phyloP scores from a whole-genome alignment of 768 basidiomycete species.

The Lyophyllum decastes region DNA sequence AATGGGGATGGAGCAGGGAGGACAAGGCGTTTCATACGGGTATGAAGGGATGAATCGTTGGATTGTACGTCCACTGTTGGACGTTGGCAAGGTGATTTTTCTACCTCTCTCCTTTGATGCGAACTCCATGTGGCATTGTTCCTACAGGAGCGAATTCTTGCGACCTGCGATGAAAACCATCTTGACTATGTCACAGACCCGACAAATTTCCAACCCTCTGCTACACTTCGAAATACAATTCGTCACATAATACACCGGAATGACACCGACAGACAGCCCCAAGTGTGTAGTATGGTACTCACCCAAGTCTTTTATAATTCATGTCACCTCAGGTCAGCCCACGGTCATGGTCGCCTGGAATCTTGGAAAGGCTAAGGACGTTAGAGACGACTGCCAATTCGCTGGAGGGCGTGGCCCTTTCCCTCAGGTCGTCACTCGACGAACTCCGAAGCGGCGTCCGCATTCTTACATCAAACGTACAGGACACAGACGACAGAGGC shows the following conservation, averaged over 20 bases:
- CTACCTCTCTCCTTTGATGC: not conserved
- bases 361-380: constrained; percentile 30
- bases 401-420: constrained; percentile 32
- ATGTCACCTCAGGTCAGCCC: constrained; percentile 7
- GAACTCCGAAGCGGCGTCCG: constrained; percentile 39
- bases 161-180: constrained; percentile 67
- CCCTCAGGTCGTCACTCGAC: constrained; percentile 31
- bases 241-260: constrained; percentile 43
- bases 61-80: constrained; percentile 72
- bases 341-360: constrained; percentile 27
- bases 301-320: not conserved
- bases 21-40: constrained; percentile 40
- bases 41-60: constrained; percentile 63
- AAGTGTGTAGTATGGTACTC: constrained; percentile 18
- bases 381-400: constrained; percentile 31
- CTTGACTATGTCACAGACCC: constrained; percentile 65
- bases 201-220: constrained; percentile 73
- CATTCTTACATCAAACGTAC: constrained; percentile 33
- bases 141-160: constrained; percentile 74
- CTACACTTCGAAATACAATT: constrained; percentile 75
- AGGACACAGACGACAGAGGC: constrained; percentile 51
- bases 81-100: constrained; percentile 61
- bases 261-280: constrained; percentile 10
- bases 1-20: constrained; percentile 54
- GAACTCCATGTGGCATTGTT: constrained; percentile 3